Evolutionary conservation across 164 flowering plant genomes (phyloP), one percentile per base, ranked within the genome.

Genomic region (Dillenia suffruticosa): DNA sequence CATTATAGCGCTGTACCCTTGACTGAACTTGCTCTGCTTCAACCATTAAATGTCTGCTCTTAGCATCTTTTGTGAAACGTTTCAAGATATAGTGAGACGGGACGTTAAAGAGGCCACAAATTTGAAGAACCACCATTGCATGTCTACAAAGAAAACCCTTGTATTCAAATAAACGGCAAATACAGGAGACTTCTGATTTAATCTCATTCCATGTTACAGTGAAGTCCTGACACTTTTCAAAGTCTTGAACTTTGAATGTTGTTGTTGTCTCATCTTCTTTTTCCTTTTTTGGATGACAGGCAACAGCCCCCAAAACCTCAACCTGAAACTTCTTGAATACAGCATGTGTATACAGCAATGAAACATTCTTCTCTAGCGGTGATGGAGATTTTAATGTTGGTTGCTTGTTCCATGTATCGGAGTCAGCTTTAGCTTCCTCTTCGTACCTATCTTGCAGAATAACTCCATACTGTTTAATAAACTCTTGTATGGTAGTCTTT

Each of bases 121-220:
- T 58, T 64, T 69, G 72, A 17, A 69, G 72, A 53, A 69, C 72
- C 12, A 69, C 46, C 72, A 69, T 14, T 40, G 68, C 68, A 58
- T 69, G 72, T 52, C 72, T 64, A 26, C 72, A 69, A 53, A 69
- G 54, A 46, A 58, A 64, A 43, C 72, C 72, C 55, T 60, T 69
- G 15, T 56, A 63, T 59, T 69, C 72, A 59, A 69, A 69, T 14
- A 63, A 48, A 44, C 12, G 67, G 49, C 72, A 69, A 40, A 54
- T 24, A 49, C 72, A 69, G 9, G 60, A 64, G 8, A 69, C 64
- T 45, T 69, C 72, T 5, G 72, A 63, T 50, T 53, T 69, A 24
- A 49, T 3, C 14, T 63, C 63, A 45, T 69, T 63, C 49, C 62
- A 59, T 13, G 49, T 58, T 15, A 69, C 68, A 7, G 17, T 49